A percentile compares a stretch with the other conserved stretches of the same genome.
These are phyloP conservation scores for Colletotrichum endophyticum DNA, from an alignment of 2,329 filamentous ascomycete species.

Conservation along the genomic window DNA sequence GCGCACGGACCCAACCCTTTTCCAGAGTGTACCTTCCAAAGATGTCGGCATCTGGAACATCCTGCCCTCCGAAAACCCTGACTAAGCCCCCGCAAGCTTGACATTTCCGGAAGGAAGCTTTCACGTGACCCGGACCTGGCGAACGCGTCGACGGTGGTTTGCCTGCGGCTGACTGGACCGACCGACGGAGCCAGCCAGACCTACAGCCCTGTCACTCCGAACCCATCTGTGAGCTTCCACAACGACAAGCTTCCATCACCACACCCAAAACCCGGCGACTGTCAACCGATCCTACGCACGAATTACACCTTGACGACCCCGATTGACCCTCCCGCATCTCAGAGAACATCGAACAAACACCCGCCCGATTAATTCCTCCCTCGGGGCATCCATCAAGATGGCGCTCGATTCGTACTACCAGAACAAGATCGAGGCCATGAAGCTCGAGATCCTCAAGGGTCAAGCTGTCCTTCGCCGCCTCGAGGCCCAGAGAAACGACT, in stretches of 20 bases:
- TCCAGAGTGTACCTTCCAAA: neutral
- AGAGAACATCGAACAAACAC: neutral
- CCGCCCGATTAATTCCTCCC: neutral
- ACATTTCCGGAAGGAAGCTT: neutral
- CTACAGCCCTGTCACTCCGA: conserved; percentile 20
- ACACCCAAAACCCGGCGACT: neutral
- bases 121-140: neutral
- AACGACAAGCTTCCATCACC: conserved; percentile 22
- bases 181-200: conserved; percentile 15
- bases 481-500: conserved; percentile 98
- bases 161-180: conserved; percentile 20
- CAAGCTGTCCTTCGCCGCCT: conserved; percentile 93
- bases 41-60: neutral
- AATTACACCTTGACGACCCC: neutral
- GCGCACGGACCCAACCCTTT: neutral
- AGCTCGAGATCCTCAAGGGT: conserved; percentile 99
- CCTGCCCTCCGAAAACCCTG: neutral
- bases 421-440: conserved; percentile 99
- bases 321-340: neutral
- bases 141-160: conserved; percentile 24
- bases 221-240: conserved; percentile 16
- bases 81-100: neutral
- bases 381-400: conserved; percentile 66
- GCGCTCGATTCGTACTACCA: conserved; percentile 99
- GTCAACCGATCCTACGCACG: conserved; percentile 9